Conservation (phyloP, 169 alveolate genomes). For the Theileria annulata region DNA sequence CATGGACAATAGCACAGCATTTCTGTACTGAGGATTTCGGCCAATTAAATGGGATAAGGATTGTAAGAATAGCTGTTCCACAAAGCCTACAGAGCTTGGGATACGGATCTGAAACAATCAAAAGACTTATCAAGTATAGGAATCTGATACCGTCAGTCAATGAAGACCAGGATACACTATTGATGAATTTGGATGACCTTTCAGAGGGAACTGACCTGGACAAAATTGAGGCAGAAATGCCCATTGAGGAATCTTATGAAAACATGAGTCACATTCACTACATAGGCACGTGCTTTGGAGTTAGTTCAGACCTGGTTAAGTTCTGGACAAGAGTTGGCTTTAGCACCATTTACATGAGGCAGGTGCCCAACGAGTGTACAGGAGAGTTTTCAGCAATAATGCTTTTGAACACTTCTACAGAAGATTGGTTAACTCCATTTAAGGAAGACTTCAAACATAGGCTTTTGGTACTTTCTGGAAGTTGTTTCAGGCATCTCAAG, state of each 20-base stretch:
- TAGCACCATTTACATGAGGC: constrained; percentile 91
- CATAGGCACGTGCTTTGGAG: constrained; percentile 96
- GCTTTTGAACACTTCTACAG: constrained; percentile 20
- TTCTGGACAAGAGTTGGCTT: constrained; percentile 93
- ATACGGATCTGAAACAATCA: constrained; percentile 94
- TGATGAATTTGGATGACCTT: constrained; percentile 17
- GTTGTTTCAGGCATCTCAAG: constrained; percentile 59
- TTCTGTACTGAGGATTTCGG: constrained; percentile 93
- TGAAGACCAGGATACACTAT: constrained; percentile 34
- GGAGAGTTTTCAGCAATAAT: constrained; percentile 86
- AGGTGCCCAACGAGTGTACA: constrained; percentile 94
- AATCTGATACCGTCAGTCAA: constrained; percentile 34
- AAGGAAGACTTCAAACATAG: constrained; percentile 47
- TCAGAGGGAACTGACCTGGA: constrained; percentile 1
- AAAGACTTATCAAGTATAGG: constrained; percentile 74
- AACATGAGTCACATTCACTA: constrained; percentile 88
- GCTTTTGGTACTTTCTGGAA: constrained; percentile 45
- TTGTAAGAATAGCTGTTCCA: constrained; percentile 99
- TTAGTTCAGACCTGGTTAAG: constrained; percentile 89
- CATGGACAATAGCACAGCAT: constrained; percentile 98
- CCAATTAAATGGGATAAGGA: constrained; percentile 86
- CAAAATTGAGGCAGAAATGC: constrained; percentile 3
- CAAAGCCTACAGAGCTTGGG: constrained; percentile 96
- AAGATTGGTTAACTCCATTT: constrained; percentile 40
- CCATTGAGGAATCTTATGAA: constrained; percentile 16